Evolutionary conservation across 306 rosid species (phyloP), one percentile per base, ranked within the genome.

Genomic region (Datisca glomerata): DNA sequence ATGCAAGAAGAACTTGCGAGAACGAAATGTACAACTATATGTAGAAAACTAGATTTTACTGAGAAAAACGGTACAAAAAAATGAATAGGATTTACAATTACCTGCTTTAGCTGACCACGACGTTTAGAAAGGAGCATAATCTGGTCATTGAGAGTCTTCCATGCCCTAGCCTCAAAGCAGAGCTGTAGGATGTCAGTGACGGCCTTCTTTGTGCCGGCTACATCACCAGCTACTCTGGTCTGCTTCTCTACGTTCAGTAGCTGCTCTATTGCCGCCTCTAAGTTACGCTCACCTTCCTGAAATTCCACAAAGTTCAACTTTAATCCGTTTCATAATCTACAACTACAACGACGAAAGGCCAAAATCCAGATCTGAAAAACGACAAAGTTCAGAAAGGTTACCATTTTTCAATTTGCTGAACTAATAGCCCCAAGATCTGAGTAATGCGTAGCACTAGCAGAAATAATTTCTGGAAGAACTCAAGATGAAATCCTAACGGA

Each of bases 61-160:
- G n/a, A n/a, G n/a, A n/a, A n/a, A n/a, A n/a, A n/a, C n/a, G n/a
- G n/a, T n/a, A n/a, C n/a, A n/a, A n/a, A n/a, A n/a, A n/a, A n/a
- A n/a, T n/a, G n/a, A n/a, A n/a, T n/a, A n/a, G n/a, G n/a, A n/a
- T n/a, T 8, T 31, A 8, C 36, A 11, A n/a, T 18, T 52, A 75
- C 96, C 94, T 81, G 96, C 72, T 86, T 81, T 20, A 86, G 94
- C 71, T 81, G 94, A 47, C 94, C 96, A 15, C 94, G 94, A 41
- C 96, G 94, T 56, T 86, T 86, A 4, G 96, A 86, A 50, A 82
- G 55, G 3, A 82, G 81, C 13, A 82, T 44, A 74, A 86, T 86
- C 75, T 79, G 96, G 44, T 86, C 96, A n/a, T 76, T 86, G 29
- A 86, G 93, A 39, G 72, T 82, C 51, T 74, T 73, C 96, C 96